Conservation (phyloP, 495 filamentous ascomycete species). For the Penicillium turbatum region DNA sequence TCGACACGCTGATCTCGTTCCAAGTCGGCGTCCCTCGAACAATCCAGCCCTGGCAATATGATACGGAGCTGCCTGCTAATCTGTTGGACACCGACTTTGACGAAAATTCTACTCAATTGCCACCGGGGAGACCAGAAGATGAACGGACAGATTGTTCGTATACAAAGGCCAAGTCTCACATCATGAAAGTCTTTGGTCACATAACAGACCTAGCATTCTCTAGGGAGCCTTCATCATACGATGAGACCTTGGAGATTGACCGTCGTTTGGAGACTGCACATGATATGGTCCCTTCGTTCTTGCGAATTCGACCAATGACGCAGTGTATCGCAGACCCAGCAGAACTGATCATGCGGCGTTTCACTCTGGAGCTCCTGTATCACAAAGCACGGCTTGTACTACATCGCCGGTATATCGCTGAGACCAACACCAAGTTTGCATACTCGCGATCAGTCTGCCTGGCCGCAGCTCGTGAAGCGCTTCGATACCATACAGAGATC, state of each 20-base stretch:
- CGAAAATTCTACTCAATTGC: slow-evolving; percentile 30
- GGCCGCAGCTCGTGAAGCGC: slow-evolving; percentile 69
- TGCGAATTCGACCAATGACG: slow-evolving; percentile 64
- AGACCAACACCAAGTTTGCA: slow-evolving; percentile 66
- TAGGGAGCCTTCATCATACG: slow-evolving; percentile 55
- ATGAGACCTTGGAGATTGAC: slow-evolving; percentile 76
- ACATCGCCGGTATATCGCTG: slow-evolving; percentile 75
- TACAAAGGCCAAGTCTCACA: slow-evolving; percentile 35
- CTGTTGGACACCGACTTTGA: slow-evolving; percentile 43
- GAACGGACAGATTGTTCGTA: slow-evolving; percentile 38
- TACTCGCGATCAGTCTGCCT: slow-evolving; percentile 80
- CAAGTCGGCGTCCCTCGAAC: slow-evolving; percentile 45
- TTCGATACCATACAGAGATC: slow-evolving; percentile 72
- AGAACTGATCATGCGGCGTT: slow-evolving; percentile 75
- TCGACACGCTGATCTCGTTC: slow-evolving; percentile 42
- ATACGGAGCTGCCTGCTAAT: slow-evolving; percentile 41
- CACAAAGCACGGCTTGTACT: slow-evolving; percentile 79
- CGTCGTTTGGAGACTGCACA: slow-evolving; percentile 64
- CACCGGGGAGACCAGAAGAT: slow-evolving; percentile 31
- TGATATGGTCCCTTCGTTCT: slow-evolving; percentile 61
- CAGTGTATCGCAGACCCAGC: slow-evolving; percentile 72
- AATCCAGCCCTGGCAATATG: slow-evolving; percentile 41
- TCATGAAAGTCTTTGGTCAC: slow-evolving; percentile 43
- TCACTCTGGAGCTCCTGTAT: slow-evolving; percentile 74
- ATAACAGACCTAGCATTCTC: slow-evolving; percentile 45